Evolutionary conservation across 2,329 filamentous ascomycete species (phyloP).

Genomic region (Erysiphe pulchra): DNA sequence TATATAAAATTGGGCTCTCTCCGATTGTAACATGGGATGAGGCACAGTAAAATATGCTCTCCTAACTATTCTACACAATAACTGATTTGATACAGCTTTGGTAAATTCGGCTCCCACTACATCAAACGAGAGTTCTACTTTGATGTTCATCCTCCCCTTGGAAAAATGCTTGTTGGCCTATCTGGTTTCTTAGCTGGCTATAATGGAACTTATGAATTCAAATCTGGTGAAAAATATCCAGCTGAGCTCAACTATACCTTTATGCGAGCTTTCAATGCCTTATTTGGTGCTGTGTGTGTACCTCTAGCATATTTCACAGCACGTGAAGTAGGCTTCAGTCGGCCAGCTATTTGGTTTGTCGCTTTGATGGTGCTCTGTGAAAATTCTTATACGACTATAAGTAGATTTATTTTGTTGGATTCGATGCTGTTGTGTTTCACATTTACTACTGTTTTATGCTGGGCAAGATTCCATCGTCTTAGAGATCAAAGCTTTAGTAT

Average conservation of each 20-base stretch:
- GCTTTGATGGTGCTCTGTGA: constrained; percentile 95
- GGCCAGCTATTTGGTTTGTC: constrained; percentile 78
- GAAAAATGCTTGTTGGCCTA: constrained; percentile 93
- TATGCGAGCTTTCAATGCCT: constrained; percentile 93
- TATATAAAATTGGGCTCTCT: constrained; percentile 47
- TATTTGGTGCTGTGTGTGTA: constrained; percentile 79
- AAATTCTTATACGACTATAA: constrained; percentile 98
- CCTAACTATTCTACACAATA: constrained; percentile 13
- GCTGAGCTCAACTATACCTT: constrained; percentile 89
- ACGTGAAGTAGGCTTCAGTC: constrained; percentile 64
- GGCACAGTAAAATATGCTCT: constrained; percentile 29
- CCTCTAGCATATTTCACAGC: constrained; percentile 91
- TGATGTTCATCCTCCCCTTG: constrained; percentile 79
- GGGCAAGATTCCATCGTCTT: constrained; percentile 84
- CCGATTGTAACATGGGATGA: constrained; percentile 55
- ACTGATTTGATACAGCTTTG: constrained; percentile 31
- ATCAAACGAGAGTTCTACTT: constrained; percentile 99
- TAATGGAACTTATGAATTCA: constrained; percentile 98
- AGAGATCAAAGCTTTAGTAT: constrained; percentile 64
- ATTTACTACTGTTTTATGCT: constrained; percentile 91
- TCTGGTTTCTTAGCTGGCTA: constrained; percentile 93
- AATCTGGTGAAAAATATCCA: constrained; percentile 89
- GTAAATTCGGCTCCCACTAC: constrained; percentile 97
- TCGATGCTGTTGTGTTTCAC: constrained; percentile 98
- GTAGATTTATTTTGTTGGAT: constrained; percentile 89